Base-by-base conservation (phyloP, 2,329 filamentous ascomycete species). In the Xenoacremonium recifei region DNA sequence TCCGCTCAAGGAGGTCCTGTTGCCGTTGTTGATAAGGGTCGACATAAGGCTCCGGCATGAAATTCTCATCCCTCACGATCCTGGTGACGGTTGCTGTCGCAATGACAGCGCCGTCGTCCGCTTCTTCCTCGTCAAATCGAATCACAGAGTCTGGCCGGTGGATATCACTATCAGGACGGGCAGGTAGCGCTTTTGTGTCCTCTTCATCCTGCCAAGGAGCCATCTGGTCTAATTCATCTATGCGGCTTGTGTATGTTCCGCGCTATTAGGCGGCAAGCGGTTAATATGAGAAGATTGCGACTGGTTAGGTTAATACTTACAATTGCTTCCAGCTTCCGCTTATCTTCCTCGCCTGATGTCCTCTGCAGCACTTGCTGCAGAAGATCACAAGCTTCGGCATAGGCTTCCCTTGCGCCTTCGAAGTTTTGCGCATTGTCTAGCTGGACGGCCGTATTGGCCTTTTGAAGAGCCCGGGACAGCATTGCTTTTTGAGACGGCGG, bases 391-490 rank as follows among this genome's bases (percentile, higher is more conserved):
- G 95, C 93, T 67, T 99, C 93, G 10, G 80, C 76, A 62, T 99
- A 99, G 12, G 92, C 90, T 57, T 89, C 82, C 61, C 95, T 84
- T 15, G 93, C 93, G 30, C 89, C 90, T 62, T 92, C 88, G 49
- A 93, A 92, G 60, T 97, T 96, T 58, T 93, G 88, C 12, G 89
- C 90, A 77, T 96, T 97, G 68, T 99, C 93, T 30, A 99, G 79
- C 53, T 96, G 79, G 19, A 99, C 93, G 17, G 93, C 93, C 11
- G 89, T 92, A 60, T 99, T 96, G 37, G 93, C 93, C 68, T 96
- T 96, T 62, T 95, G 87, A 40, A 99, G 72, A 1, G 93, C 93
- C 55, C 87, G 88, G n/a, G 92, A 96, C 25, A 99, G 77, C 91
- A 97, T 97, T 10, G 85, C 87, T 71, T 96, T 97, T 63, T 97